Conservation (phyloP, 2,329 filamentous ascomycete genomes). For the Colletotrichum eremochloae region DNA sequence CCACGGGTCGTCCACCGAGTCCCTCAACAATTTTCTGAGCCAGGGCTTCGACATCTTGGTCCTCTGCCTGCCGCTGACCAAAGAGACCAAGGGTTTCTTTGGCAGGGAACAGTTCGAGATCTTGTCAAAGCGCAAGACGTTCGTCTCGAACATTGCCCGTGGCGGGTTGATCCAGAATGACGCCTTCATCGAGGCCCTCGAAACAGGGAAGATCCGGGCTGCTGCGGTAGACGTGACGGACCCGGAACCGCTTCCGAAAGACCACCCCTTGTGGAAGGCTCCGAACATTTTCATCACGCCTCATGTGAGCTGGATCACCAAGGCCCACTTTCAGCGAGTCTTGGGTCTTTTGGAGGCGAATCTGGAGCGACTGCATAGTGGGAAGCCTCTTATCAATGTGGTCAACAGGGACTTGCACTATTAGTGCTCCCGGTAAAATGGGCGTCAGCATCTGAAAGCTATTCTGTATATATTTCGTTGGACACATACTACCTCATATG, state of each 20-base stretch:
- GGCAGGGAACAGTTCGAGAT: constrained; percentile 58
- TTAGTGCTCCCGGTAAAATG: constrained; percentile 2
- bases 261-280: constrained; percentile 74
- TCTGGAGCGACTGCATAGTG: constrained; percentile 47
- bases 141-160: constrained; percentile 75
- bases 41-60: constrained; percentile 60
- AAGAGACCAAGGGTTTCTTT: constrained; percentile 56
- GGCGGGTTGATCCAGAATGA: constrained; percentile 58
- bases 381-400: constrained; percentile 48
- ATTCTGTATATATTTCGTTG: not conserved
- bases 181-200: constrained; percentile 70
- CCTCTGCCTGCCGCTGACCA: constrained; percentile 57
- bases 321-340: constrained; percentile 45
- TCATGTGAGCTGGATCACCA: constrained; percentile 51
- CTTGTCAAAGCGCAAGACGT: constrained; percentile 60
- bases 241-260: constrained; percentile 75
- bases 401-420: constrained; percentile 46
- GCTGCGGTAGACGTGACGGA: constrained; percentile 80
- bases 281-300: constrained; percentile 72
- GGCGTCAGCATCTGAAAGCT: not conserved
- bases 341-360: constrained; percentile 49
- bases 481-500: not conserved
- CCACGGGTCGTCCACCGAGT: constrained; percentile 50
- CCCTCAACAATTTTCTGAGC: constrained; percentile 57
- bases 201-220: constrained; percentile 58